A percentile compares a stretch with the other conserved stretches of the same genome.
These are phyloP conservation scores for Ustilago bromivora DNA, from an alignment of 1,284 basidiomycete species.

Conservation along the genomic window DNA sequence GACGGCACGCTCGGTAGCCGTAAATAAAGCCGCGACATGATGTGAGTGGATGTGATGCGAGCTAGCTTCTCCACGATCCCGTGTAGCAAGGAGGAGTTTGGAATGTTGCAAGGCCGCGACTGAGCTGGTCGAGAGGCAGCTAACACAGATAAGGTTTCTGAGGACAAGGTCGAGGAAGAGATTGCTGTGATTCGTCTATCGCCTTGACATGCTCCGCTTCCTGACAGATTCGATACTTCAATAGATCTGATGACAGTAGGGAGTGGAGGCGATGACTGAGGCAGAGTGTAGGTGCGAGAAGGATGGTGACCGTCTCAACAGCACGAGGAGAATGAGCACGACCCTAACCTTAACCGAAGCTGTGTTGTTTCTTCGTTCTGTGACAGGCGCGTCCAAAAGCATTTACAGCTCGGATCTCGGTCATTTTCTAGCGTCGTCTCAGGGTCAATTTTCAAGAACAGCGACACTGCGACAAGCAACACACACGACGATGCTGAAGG, in stretches of 20 bases:
- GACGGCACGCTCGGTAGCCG: slow-evolving; percentile 55
- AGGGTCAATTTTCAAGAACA: not conserved
- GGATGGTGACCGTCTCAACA: not conserved
- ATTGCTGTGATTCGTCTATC: not conserved
- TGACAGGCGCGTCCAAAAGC: slow-evolving; percentile 4
- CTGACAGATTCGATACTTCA: not conserved
- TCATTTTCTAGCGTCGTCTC: not conserved
- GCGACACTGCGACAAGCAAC: not conserved
- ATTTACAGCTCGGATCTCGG: not conserved
- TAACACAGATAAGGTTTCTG: not conserved
- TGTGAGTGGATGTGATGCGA: not conserved
- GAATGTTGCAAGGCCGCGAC: not conserved
- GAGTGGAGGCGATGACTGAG: not conserved
- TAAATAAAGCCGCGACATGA: slow-evolving; percentile 60
- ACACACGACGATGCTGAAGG: not conserved
- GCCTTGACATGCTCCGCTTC: not conserved
- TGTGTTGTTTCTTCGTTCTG: slow-evolving; percentile 2
- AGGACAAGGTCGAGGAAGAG: not conserved
- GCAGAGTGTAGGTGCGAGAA: not conserved
- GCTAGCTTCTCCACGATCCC: no score
- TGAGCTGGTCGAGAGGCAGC: not conserved
- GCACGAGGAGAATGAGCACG: not conserved
- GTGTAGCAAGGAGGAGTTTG: not conserved
- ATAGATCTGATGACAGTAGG: not conserved
- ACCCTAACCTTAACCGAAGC: not conserved